Conservation (phyloP, 2,329 filamentous ascomycete species). For the Pseudocercospora cruenta region DNA sequence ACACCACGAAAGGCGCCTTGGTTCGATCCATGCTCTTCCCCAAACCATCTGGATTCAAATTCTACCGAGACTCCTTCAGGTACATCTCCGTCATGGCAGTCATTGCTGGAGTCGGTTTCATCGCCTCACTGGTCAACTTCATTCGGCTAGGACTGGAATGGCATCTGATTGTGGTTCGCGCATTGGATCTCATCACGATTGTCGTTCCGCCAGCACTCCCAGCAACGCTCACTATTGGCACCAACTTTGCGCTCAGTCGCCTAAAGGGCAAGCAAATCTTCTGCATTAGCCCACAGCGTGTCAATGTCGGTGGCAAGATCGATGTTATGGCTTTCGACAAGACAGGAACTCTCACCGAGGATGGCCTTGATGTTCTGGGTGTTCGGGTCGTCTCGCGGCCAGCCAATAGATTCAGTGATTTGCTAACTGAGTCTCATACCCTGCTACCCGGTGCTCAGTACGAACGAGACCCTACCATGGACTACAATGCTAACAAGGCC, state of each 20-base stretch:
- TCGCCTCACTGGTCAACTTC: slow-evolving; percentile 92
- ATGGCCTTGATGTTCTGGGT: slow-evolving; percentile 90
- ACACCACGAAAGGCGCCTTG: slow-evolving; percentile 93
- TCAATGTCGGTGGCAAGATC: slow-evolving; percentile 94
- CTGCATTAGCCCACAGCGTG: slow-evolving; percentile 94
- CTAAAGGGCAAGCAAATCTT: slow-evolving; percentile 91
- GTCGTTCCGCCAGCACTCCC: slow-evolving; percentile 94
- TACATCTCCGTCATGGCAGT: slow-evolving; percentile 96
- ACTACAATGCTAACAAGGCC: slow-evolving; percentile 67
- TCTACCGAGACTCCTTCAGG: slow-evolving; percentile 95
- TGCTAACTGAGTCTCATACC: slow-evolving; percentile 67
- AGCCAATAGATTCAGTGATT: slow-evolving; percentile 70
- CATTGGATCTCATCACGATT: slow-evolving; percentile 94
- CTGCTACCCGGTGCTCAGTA: slow-evolving; percentile 60
- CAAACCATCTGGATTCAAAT: slow-evolving; percentile 97
- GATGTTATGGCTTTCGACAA: slow-evolving; percentile 99
- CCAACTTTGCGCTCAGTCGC: slow-evolving; percentile 86
- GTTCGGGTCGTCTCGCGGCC: slow-evolving; percentile 74
- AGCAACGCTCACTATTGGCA: slow-evolving; percentile 93
- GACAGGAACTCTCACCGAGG: slow-evolving; percentile 96
- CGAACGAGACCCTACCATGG: slow-evolving; percentile 62
- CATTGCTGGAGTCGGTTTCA: slow-evolving; percentile 83
- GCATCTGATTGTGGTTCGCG: slow-evolving; percentile 89
- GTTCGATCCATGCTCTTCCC: slow-evolving; percentile 98
- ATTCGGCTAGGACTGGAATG: slow-evolving; percentile 79